Evolutionary conservation across 768 basidiomycete species (phyloP).

Genomic region (Phylloporus scabripes): DNA sequence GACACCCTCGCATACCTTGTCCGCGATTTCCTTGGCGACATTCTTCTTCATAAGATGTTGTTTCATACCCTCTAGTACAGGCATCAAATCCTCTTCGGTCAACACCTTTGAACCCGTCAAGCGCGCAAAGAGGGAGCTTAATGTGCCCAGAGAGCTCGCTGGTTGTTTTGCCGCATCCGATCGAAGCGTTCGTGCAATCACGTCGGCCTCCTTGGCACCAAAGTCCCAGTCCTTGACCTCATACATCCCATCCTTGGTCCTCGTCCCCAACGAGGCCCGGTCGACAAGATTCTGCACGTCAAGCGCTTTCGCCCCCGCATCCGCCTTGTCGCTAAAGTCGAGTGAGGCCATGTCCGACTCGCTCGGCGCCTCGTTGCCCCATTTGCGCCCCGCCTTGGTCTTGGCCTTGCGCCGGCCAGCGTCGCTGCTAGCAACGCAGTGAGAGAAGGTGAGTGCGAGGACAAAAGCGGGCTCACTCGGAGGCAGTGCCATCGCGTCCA

Average conservation of each 20-base stretch:
- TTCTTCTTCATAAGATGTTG: conserved; percentile 99
- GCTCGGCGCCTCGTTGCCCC: conserved; percentile 78
- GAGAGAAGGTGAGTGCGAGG: not conserved
- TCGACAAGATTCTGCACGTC: conserved; percentile 65
- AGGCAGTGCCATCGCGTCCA: conserved; percentile 58
- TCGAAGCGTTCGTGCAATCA: conserved; percentile 56
- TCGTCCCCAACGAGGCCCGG: conserved; percentile 66
- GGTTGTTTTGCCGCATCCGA: conserved; percentile 34
- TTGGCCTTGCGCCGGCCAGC: conserved; percentile 58
- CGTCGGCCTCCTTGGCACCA: conserved; percentile 40
- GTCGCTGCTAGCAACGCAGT: conserved; percentile 50
- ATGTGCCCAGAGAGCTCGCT: conserved; percentile 49
- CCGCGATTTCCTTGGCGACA: conserved; percentile 92
- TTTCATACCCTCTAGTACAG: conserved; percentile 91
- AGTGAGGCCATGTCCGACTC: conserved; percentile 90
- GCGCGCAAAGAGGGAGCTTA: conserved; percentile 79
- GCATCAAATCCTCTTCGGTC: conserved; percentile 76
- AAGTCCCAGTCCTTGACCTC: conserved; percentile 87
- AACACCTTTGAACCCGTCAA: conserved; percentile 82
- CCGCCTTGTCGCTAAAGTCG: conserved; percentile 71
- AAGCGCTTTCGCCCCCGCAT: conserved; percentile 32
- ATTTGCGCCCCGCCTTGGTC: conserved; percentile 78
- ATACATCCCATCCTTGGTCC: conserved; percentile 68
- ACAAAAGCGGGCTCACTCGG: conserved; percentile 53
- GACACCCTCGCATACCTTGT: conserved; percentile 93